Evolutionary conservation across 768 basidiomycete species (phyloP).

Genomic region (Megacollybia marginata): DNA sequence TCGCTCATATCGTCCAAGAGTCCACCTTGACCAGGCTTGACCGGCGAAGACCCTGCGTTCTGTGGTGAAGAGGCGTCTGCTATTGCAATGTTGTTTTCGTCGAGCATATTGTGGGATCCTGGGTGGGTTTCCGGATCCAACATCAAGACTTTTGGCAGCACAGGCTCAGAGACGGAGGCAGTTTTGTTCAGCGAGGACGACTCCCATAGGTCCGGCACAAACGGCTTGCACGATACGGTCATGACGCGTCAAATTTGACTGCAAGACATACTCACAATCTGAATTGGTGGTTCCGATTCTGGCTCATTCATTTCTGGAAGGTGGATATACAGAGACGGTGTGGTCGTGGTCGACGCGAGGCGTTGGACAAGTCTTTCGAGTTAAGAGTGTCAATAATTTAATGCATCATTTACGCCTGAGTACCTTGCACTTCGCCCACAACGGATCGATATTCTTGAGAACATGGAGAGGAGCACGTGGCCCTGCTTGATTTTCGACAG

Average conservation of each 20-base stretch:
- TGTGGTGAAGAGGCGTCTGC: constrained; percentile 11
- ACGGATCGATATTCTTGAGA: too few relatives aligned
- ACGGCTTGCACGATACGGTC: constrained; percentile 26
- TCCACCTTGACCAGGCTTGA: constrained; percentile 17
- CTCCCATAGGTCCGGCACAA: constrained; percentile 38
- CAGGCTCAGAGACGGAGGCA: constrained; percentile 13
- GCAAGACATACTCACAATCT: constrained; percentile 39
- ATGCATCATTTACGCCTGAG: too few relatives aligned
- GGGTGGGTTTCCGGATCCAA: constrained; percentile 30
- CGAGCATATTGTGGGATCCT: constrained; percentile 28
- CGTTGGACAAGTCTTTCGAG: too few relatives aligned
- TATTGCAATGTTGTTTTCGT: constrained; percentile 17
- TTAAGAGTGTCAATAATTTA: too few relatives aligned
- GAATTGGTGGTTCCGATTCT: constrained; percentile 34
- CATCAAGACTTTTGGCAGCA: constrained; percentile 35
- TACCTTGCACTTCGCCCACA: too few relatives aligned
- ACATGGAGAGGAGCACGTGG: too few relatives aligned
- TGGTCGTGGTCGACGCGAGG: too few relatives aligned
- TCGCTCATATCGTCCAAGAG: constrained; percentile 38
- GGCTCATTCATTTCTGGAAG: constrained; percentile 51
- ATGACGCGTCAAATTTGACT: constrained; percentile 5
- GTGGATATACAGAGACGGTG: constrained; percentile 34
- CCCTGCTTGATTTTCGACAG: too few relatives aligned
- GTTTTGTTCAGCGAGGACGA: constrained; percentile 17
- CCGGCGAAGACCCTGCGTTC: constrained; percentile 1